Conservation (phyloP, 2,329 filamentous ascomycete species). For the Verticillium nubilum region DNA sequence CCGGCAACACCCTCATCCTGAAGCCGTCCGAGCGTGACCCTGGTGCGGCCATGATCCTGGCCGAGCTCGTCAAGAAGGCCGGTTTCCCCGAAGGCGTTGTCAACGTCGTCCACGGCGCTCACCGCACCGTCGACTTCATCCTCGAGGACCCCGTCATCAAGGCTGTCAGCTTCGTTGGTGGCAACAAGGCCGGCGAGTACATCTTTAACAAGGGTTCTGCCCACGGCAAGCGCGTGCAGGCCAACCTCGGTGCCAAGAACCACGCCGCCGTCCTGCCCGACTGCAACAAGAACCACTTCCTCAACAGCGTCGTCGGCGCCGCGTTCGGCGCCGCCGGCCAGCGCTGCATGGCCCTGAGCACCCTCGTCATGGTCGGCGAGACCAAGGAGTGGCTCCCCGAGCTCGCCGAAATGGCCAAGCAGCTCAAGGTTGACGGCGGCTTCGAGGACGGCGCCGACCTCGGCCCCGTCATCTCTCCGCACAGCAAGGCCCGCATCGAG, state of each 20-base stretch:
- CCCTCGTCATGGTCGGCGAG: slow-evolving; percentile 77
- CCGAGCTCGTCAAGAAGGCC: slow-evolving; percentile 72
- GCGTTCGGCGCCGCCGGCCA: slow-evolving; percentile 83
- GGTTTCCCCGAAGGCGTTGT: slow-evolving; percentile 78
- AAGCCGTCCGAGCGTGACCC: slow-evolving; percentile 86
- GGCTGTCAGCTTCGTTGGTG: slow-evolving; percentile 80
- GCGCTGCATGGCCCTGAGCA: slow-evolving; percentile 82
- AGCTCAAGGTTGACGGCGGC: slow-evolving; percentile 69
- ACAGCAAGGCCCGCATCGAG: slow-evolving; percentile 76
- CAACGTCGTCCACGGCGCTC: slow-evolving; percentile 77
- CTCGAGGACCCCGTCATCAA: slow-evolving; percentile 81
- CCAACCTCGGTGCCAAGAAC: slow-evolving; percentile 85
- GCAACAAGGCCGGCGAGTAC: slow-evolving; percentile 85
- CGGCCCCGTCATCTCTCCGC: slow-evolving; percentile 74
- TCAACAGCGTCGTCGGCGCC: slow-evolving; percentile 78
- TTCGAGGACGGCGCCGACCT: slow-evolving; percentile 78
- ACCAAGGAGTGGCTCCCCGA: slow-evolving; percentile 79
- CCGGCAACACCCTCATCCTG: slow-evolving; percentile 77
- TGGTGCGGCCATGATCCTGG: slow-evolving; percentile 79
- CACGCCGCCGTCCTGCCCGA: slow-evolving; percentile 79
- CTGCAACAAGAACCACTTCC: slow-evolving; percentile 84
- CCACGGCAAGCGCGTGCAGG: slow-evolving; percentile 84
- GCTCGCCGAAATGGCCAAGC: slow-evolving; percentile 69
- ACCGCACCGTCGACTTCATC: slow-evolving; percentile 80
- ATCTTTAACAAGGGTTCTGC: slow-evolving; percentile 74